phyloP scores from a whole-genome alignment of 441 rosid genomes.

The Pelargonium myrrhifolium region DNA sequence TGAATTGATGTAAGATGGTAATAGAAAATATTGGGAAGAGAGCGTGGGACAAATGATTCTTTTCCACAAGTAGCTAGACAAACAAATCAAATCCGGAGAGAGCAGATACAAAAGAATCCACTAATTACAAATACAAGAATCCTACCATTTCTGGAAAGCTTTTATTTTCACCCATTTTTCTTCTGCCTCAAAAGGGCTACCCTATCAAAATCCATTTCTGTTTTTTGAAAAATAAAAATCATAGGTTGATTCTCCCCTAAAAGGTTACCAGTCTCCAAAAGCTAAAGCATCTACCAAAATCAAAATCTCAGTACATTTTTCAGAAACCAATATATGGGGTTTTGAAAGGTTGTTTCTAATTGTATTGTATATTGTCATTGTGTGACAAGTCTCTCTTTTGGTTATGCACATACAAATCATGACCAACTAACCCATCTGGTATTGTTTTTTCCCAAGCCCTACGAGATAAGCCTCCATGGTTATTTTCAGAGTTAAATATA shows the following conservation, averaged over 20 bases:
- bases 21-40: neutral
- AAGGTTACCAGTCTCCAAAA: no score
- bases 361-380: neutral
- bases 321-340: neutral
- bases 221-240: no score
- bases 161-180: constrained; percentile 1
- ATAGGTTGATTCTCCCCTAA: no score
- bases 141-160: constrained; percentile 19
- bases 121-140: constrained; percentile 21
- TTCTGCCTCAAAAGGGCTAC: neutral
- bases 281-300: no score
- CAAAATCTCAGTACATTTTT: no score
- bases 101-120: constrained; percentile 5
- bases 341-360: neutral
- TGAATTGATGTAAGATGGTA: neutral
- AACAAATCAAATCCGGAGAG: constrained; percentile 19
- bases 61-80: constrained; percentile 25
- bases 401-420: neutral
- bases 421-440: neutral
- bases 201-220: no score
- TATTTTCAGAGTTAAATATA: no score
- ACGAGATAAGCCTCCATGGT: neutral
- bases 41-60: neutral
- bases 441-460: no score
- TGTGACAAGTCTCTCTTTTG: neutral